Evolutionary conservation across 306 rosid species (phyloP).

Genomic region (Cercis canadensis): DNA sequence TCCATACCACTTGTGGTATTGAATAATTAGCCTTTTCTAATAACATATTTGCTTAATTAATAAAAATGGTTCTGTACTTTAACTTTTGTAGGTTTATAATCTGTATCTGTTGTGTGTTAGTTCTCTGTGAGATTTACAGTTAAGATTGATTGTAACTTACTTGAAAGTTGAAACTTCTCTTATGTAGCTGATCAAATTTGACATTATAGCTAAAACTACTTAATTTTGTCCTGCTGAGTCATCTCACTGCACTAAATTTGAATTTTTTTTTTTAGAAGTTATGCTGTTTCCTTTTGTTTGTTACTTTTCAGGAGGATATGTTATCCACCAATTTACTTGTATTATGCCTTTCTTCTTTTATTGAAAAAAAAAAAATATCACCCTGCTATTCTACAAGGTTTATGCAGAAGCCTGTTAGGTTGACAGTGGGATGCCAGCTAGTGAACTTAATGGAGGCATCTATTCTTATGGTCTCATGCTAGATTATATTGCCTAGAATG

Average conservation of each 20-base stretch:
- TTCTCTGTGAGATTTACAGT: not conserved
- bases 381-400: conserved; percentile 8
- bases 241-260: not conserved
- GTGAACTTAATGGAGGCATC: conserved; percentile 30
- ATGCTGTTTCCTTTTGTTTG: no score
- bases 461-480: not conserved
- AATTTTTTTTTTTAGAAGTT: no score
- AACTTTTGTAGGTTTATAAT: not conserved
- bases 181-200: conserved; percentile 10
- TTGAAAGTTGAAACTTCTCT: not conserved
- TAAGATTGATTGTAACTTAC: conserved; percentile 1
- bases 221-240: not conserved
- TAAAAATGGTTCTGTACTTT: not conserved
- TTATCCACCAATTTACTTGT: no score
- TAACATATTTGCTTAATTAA: not conserved
- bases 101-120: not conserved
- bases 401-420: not conserved
- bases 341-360: no score
- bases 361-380: no score
- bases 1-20: no score
- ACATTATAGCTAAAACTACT: not conserved
- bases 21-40: no score
- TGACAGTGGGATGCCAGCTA: conserved; percentile 4
- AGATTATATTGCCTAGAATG: conserved; percentile 15
- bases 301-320: no score